These are phyloP conservation scores for Colletotrichum brevisporum DNA, from an alignment of 2,329 filamentous ascomycete species.

Conservation along the genomic window DNA sequence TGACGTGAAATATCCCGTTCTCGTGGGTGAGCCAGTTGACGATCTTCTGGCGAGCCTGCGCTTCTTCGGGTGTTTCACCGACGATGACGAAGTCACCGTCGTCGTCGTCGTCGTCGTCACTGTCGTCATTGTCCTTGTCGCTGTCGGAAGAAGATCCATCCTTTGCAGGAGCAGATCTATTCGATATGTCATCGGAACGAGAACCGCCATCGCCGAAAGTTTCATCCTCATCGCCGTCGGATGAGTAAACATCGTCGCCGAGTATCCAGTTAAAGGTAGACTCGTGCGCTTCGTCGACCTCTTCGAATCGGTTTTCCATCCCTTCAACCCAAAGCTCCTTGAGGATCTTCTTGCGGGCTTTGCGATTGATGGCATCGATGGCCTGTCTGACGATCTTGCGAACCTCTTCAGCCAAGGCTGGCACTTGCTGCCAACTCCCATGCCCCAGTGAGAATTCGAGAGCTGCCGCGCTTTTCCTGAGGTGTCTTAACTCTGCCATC, in stretches of 20 bases:
- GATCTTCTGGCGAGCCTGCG: not conserved
- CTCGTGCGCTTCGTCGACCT: constrained; percentile 5
- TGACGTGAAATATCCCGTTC: not conserved
- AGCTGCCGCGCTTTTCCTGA: not conserved
- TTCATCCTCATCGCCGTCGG: too few species aligned
- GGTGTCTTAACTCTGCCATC: not conserved
- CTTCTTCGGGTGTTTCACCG: not conserved
- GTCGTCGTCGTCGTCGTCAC: too few species aligned
- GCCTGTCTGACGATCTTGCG: not conserved
- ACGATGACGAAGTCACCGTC: too few species aligned
- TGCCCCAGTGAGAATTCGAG: not conserved
- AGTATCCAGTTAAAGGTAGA: constrained; percentile 14
- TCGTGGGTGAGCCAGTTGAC: not conserved
- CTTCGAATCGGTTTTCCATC: constrained; percentile 11
- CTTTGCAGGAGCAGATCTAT: too few species aligned
- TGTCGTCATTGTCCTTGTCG: too few species aligned
- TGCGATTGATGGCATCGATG: not conserved
- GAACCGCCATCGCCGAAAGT: too few species aligned
- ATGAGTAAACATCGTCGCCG: too few species aligned
- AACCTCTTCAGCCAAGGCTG: not conserved
- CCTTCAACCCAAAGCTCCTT: not conserved
- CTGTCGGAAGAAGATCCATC: too few species aligned
- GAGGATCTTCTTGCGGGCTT: not conserved
- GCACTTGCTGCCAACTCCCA: not conserved
- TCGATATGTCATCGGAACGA: too few species aligned